Base-by-base conservation (phyloP, 176 grass and related monocot genomes). In the Lolium perenne region DNA sequence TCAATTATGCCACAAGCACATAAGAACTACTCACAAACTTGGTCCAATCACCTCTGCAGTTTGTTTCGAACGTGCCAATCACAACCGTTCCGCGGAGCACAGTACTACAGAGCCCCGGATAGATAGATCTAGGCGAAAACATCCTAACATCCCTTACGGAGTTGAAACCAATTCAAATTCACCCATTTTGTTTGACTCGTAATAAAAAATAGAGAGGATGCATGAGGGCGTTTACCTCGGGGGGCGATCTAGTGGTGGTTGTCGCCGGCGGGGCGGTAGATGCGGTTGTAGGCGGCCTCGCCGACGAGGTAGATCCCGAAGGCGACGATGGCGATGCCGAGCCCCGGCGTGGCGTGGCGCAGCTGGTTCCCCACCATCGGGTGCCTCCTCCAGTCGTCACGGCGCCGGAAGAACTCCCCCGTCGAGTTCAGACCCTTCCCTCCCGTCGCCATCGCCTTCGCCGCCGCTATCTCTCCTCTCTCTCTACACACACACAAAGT, bases 271-370 rank as follows among this genome's bases (percentile, higher is more conserved):
- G 91, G 68, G 51, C 82, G 84, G 82, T 79, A 67, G 75, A 98
- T 38, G 70, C 76, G 90, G 86, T 94, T 95, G 92, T 95, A 98
- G 86, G 92, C 86, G 38, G 91, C 86, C 86, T 98, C 96, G n/a
- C 90, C 92, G 57, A 90, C 92, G 79, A 98, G 82, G 90, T 98
- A 98, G 90, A 98, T 86, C 68, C 96, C 96, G 71, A 95, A 98
- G 69, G 96, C 94, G 90, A 98, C 94, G 82, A 98, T 87, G 48
- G 94, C 93, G 84, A 94, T 98, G 82, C 96, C 96, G 77, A 98
- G 90, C 45, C 96, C 96, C 7, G 93, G 96, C 0, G 86, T 86
- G 38, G 96, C 91, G 25, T 91, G 84, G 84, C 96, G 96, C 76
- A 98, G 54, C 81, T 98, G 90, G 86, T 98, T 95, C 58, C 85